Evolutionary conservation across 169 alveolate genomes (phyloP).

Genomic region (Cryptosporidium sp.): DNA sequence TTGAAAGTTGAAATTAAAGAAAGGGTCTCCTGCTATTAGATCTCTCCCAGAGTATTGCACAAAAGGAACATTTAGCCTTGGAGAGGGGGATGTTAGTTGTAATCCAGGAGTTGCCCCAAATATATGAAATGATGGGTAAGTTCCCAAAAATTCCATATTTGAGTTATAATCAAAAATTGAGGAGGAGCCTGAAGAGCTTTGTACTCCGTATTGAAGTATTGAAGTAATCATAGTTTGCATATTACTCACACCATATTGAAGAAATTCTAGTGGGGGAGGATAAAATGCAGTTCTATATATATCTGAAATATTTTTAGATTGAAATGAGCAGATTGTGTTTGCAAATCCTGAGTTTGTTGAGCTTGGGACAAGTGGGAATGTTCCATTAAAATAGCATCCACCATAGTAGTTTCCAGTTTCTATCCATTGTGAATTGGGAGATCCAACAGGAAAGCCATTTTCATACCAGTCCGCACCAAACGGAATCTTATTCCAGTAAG

Average conservation of each 20-base stretch:
- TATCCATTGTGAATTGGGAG: conserved; percentile 72
- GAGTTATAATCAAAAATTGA: background rate
- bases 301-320: conserved; percentile 43
- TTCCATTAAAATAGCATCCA: conserved; percentile 66
- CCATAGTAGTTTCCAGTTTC: conserved; percentile 66
- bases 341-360: conserved; percentile 31
- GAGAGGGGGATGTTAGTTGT: conserved; percentile 67
- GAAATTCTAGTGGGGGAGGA: conserved; percentile 63
- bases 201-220: conserved; percentile 61
- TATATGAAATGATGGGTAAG: conserved; percentile 61
- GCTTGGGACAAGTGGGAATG: conserved; percentile 71
- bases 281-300: conserved; percentile 59
- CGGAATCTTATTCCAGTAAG: conserved; percentile 73
- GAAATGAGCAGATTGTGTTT: conserved; percentile 36
- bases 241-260: conserved; percentile 58
- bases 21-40: conserved; percentile 58
- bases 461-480: conserved; percentile 71
- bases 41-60: conserved; percentile 71
- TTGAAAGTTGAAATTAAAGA: conserved; percentile 67
- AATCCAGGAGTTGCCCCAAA: conserved; percentile 54
- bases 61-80: conserved; percentile 55
- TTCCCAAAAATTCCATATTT: conserved; percentile 32
- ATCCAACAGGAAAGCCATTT: conserved; percentile 65
- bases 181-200: background rate
- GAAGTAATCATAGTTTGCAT: conserved; percentile 53